Base-by-base conservation (phyloP, 345 rosid species). In the Gossypium arboreum region DNA sequence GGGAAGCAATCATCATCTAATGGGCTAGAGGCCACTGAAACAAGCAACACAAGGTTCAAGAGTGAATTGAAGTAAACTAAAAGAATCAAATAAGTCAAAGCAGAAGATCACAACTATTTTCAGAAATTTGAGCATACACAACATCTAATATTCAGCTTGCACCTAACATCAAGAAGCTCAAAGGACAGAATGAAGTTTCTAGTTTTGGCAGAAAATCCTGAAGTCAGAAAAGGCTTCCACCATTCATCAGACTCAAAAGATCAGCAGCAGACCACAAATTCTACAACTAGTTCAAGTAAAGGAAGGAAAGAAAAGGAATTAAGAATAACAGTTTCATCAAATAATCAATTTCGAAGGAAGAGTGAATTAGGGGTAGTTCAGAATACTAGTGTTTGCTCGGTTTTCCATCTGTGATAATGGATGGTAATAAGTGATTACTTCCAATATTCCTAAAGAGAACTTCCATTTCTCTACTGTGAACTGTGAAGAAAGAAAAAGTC, bases 221-320 rank as follows among this genome's bases (percentile, higher is more conserved):
- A 8, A 51, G 24, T 69, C 15, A 25, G 44, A 51, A 50, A 27
- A 50, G 22, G 20, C 54, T 50, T 8, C 24, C 45, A 51, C 7
- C 17, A 17, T 69, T 51, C n/a, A 16, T 69, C 25, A 69, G 45
- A 67, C 47, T 22, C 63, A 51, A n/a, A 51, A 17, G 73, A 29
- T 69, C 59, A 69, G 2, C 9, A 34, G 24, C 24, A 51, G 59
- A 69, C 51, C 24, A 48, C 13, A 50, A 22, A 12, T 27, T 72
- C 54, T 72, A 41, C 65, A 58, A 72, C 41, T 22, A 47, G 24
- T 73, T 72, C 9, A 24, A 24, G 75, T 22, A 41, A 73, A 73
- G 12, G 68, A 25, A 25, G 54, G 56, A 57, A 22, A 11, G 16
- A 58, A 69, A 69, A 22, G 56, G 24, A 45, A 43, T 72, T 58